Evolutionary conservation across 495 filamentous ascomycete genomes (phyloP), one percentile per base, ranked within the genome.

Genomic region (Trichoderma asperelloides): DNA sequence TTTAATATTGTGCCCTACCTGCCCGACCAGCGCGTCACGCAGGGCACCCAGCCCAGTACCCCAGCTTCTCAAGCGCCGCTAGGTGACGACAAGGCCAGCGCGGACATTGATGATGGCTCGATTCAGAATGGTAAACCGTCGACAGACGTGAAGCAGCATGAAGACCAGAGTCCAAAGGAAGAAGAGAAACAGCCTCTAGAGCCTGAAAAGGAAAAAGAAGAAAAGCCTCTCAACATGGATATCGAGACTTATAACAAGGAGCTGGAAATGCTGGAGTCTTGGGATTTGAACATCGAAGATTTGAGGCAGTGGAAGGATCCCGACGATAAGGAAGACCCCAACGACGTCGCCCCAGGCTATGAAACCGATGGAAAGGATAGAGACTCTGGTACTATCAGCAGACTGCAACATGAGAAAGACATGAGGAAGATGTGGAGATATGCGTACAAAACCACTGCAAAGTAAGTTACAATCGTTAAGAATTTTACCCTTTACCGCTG

Each of bases 301-400:
- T 27, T 65, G n/a, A 49, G 43, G 41, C n/a, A 45, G 13, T 65
- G 64, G 64, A 65, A 45, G 16, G 64, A 65, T 28, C 41, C 40
- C 4, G 41, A 9, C 23, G 64, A 65, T 25, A 30, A 27, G n/a
- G 64, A 65, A 28, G 33, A 65, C 13, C 28, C 21, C 39, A 41
- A 65, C 27, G 64, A 65, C 64, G 43, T 65, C 16, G 64, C 40
- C 3, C 40, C 39, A 2, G 64, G 64, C 40, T 65, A 65, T 25
- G 64, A 65, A 28, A 65, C 40, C 21, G 64, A 65, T 51, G 64
- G 64, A 18, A 49, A 65, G 64, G 64, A 8, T n/a, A 65, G 64
- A 65, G 41, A 65, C 40, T 21, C 37, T 8, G 64, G 64, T 23
- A 30, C 40, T n/a, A 65, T 65, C 43, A 65, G 64, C 43, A 47